Evolutionary conservation across 139 green algal species (phyloP), one percentile per base, ranked within the genome.

Genomic region (Gonium pectorale): DNA sequence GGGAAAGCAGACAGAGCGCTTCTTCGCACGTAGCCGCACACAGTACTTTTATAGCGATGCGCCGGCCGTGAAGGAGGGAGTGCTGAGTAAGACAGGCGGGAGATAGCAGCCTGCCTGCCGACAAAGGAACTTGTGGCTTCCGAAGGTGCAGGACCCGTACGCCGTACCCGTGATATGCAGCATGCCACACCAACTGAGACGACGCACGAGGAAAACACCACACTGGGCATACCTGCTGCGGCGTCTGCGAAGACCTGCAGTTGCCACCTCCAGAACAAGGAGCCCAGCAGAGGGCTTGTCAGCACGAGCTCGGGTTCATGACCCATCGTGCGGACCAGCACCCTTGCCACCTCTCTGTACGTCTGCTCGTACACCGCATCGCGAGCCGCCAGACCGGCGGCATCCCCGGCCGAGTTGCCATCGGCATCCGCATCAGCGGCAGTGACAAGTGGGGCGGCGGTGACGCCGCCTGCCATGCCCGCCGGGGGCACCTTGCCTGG

Each of bases 221-320:
- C 49, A 56, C 17, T 17, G 17, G 13, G 17, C 49, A 13, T 17
- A 68, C 62, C 62, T 2, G 33, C 31, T 41, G 33, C 33, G 9
- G 22, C 62, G 1, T 38, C 62, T 11, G n/a, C 46, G 66, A 90
- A 91, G 35, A 91, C 69, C 2, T 75, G 83, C 63, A 91, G 89
- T 2, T 84, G 74, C 44, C 83, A 85, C 67, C 81, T 89, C 87
- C 87, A 91, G 75, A 91, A 91, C 43, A 91, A 54, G 15, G 63
- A 79, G 13, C 87, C 87, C 68, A 90, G 70, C 59, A 35, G 67
- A 21, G 38, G 38, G 38, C 40, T 33, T 74, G 38, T 5, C 9
- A 37, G 38, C 4, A 13, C 24, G 8, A 11, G 19, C 38, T 26
- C 24, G 9, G 19, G 3, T 15, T 3, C 62, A 7, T 41, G 13